A percentile compares a stretch with the other conserved stretches of the same genome.
These are phyloP conservation scores for Plasmodium gaboni DNA, from an alignment of 169 alveolate species.

Conservation along the genomic window DNA sequence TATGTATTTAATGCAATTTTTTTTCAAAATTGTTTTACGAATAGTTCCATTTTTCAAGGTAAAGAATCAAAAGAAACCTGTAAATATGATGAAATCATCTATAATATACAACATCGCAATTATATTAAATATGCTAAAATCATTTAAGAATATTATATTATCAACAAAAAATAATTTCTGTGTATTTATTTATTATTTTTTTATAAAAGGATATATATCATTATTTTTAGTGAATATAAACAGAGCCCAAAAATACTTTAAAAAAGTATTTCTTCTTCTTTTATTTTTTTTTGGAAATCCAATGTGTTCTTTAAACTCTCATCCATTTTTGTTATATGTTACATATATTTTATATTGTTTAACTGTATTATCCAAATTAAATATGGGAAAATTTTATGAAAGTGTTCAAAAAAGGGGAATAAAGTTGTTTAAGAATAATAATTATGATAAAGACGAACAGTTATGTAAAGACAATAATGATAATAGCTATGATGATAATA, in stretches of 20 bases:
- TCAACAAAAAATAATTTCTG: slow-evolving; percentile 63
- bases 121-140: slow-evolving; percentile 39
- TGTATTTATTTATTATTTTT: slow-evolving; percentile 58
- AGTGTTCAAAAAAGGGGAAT: slow-evolving; percentile 20
- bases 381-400: slow-evolving; percentile 35
- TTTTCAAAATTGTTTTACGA: slow-evolving; percentile 65
- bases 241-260: slow-evolving; percentile 50
- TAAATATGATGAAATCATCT: slow-evolving; percentile 20
- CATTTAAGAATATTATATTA: slow-evolving; percentile 59
- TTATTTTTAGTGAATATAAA: slow-evolving; percentile 36
- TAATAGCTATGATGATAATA: neutral
- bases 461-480: neutral
- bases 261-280: slow-evolving; percentile 64
- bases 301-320: slow-evolving; percentile 42
- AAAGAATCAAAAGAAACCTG: slow-evolving; percentile 7
- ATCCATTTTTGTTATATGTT: slow-evolving; percentile 66
- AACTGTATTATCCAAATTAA: slow-evolving; percentile 62
- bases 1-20: slow-evolving; percentile 45
- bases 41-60: slow-evolving; percentile 62
- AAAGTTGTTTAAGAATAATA: slow-evolving; percentile 6
- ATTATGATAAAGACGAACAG: neutral
- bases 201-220: slow-evolving; percentile 68
- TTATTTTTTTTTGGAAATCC: slow-evolving; percentile 71
- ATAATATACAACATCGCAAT: slow-evolving; percentile 56
- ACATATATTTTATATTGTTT: slow-evolving; percentile 65